Evolutionary conservation across 805 yeast species (phyloP), one percentile per base, ranked within the genome.

Genomic region (Lipomyces sp.): DNA sequence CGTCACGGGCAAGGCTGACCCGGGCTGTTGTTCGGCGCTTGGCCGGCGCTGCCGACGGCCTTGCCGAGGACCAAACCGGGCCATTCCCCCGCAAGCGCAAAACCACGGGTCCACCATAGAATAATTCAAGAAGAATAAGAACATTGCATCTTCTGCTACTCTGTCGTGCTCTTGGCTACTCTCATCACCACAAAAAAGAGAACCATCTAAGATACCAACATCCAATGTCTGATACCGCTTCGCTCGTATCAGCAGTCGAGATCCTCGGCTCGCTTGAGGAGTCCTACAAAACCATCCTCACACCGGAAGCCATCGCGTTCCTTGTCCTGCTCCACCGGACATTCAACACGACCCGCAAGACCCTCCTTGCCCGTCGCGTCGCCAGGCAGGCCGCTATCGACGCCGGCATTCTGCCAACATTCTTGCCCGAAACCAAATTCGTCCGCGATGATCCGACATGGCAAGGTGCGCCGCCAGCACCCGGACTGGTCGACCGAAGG

Each of bases 391-490:
- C 73, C 65, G 80, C 80, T 69, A 80, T 89, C 73, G 90, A 87
- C 70, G 81, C 79, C 45, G 91, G 91, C 64, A 82, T 80, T 69
- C 80, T 87, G 73, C 91, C 90, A n/a, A 87, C 85, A 73, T 87
- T 87, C 76, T 78, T 87, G 67, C 89, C 90, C 30, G 89, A 87
- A 75, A 87, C 91, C 56, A 79, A 78, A 67, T 76, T 81, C 74
- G 84, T 87, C 72, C 82, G 91, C 74, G 85, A 87, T 55, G 89
- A 87, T 76, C 84, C 87, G 45, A 81, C 86, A 53, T 87, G 91
- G 91, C 86, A 85, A 67, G 91, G 90, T 42, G 88, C 91, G 33
- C 82, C 85, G 56, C 85, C 87, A 66, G 90, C 87, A 54, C 86
- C 85, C 24, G 91, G 91, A 29, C 82, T 87, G 65, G 84, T 82